phyloP scores from a whole-genome alignment of 257 asterid genomes.

The Penstemon barbatus region DNA sequence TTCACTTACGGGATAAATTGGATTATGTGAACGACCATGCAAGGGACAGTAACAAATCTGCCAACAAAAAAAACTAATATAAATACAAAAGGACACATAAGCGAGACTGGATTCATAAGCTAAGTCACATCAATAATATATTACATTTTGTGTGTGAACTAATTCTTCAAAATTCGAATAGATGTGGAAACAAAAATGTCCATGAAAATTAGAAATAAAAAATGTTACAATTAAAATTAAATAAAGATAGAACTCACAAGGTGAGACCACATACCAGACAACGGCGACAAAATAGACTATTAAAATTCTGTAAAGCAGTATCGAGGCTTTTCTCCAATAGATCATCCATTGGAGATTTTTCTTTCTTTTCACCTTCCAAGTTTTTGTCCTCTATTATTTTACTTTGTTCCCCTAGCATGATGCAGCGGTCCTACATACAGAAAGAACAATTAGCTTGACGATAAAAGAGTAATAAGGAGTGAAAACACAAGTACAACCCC shows the following conservation, averaged over 20 bases:
- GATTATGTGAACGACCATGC: slow-evolving; percentile 86
- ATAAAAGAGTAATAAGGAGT: slow-evolving; percentile 22
- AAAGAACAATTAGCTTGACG: slow-evolving; percentile 35
- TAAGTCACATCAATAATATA: neutral
- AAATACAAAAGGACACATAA: neutral
- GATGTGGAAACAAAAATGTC: slow-evolving; percentile 6
- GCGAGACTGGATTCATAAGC: slow-evolving; percentile 20
- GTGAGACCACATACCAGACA: slow-evolving; percentile 72
- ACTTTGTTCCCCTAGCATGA: slow-evolving; percentile 60
- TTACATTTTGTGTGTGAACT: no score
- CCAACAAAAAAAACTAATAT: slow-evolving; percentile 19
- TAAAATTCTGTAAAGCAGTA: slow-evolving; percentile 86
- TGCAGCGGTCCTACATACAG: slow-evolving; percentile 78
- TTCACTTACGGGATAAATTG: slow-evolving; percentile 63
- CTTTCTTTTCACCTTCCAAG: slow-evolving; percentile 37
- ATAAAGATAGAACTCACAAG: slow-evolving; percentile 17
- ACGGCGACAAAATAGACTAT: slow-evolving; percentile 93
- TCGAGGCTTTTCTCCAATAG: slow-evolving; percentile 65
- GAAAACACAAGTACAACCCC: neutral
- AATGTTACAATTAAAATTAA: slow-evolving; percentile 3
- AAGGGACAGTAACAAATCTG: slow-evolving; percentile 93
- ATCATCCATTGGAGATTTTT: slow-evolving; percentile 40
- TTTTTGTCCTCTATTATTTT: slow-evolving; percentile 35
- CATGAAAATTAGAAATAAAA: slow-evolving; percentile 1
- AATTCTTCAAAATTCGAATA: slow-evolving; percentile 4